phyloP scores from a whole-genome alignment of 345 rosid species.

The Eucalyptus grandis region DNA sequence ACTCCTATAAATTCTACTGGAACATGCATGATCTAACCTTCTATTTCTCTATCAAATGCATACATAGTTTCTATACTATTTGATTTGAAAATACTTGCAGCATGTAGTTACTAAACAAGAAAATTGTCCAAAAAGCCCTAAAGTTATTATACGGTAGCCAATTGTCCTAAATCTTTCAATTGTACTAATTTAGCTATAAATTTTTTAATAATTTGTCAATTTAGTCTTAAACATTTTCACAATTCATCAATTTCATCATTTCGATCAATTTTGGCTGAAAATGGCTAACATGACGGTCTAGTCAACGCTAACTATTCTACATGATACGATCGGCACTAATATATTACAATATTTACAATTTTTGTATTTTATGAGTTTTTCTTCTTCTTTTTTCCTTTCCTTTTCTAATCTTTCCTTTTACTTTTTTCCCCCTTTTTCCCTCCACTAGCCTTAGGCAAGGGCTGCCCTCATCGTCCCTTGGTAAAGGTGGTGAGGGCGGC shows the following conservation, averaged over 20 bases:
- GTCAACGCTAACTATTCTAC: fast-evolving
- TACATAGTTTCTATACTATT: not conserved
- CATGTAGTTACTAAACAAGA: not conserved
- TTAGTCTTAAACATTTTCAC: no score
- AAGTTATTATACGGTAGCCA: not conserved
- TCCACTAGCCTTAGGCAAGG: not conserved
- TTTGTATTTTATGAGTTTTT: no score
- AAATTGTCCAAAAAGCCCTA: not conserved
- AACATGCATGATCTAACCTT: not conserved
- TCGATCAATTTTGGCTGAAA: fast-evolving
- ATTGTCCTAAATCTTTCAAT: not conserved
- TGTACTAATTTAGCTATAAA: not conserved
- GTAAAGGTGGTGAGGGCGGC: not conserved
- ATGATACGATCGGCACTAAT: fast-evolving
- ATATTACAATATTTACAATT: not conserved
- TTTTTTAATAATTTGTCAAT: no score
- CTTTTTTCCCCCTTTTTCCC: not conserved
- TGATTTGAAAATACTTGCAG: not conserved
- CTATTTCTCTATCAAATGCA: not conserved
- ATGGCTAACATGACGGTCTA: no score
- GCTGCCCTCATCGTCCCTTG: not conserved
- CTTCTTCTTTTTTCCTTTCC: no score
- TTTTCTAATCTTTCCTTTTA: no score
- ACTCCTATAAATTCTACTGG: not conserved
- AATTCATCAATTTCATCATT: fast-evolving